Evolutionary conservation across 306 rosid species (phyloP).

Genomic region (Vigna nakashimae): DNA sequence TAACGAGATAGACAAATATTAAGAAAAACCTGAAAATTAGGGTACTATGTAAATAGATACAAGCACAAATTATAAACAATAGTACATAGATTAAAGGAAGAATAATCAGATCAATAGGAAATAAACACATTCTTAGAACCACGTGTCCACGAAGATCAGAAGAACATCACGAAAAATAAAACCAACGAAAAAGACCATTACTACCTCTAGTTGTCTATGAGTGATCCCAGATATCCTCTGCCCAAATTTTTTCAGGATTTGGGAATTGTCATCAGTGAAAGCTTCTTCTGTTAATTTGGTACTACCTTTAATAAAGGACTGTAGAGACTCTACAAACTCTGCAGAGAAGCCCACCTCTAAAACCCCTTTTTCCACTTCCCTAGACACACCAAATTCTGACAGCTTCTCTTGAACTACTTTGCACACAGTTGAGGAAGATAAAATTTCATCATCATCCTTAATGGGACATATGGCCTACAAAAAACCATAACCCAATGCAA

Average conservation of each 20-base stretch:
- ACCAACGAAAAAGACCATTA: slow-evolving; percentile 23
- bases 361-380: neutral
- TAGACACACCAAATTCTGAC: slow-evolving; percentile 52
- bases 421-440: slow-evolving; percentile 67
- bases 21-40: slow-evolving; percentile 70
- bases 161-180: neutral
- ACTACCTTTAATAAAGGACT: slow-evolving; percentile 59
- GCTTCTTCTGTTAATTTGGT: slow-evolving; percentile 46
- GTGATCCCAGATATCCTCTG: slow-evolving; percentile 71
- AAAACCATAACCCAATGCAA: neutral
- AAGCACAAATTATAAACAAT: neutral
- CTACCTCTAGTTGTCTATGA: slow-evolving; percentile 82
- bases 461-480: slow-evolving; percentile 78
- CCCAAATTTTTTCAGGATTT: slow-evolving; percentile 55
- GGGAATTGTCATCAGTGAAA: slow-evolving; percentile 44
- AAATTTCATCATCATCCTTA: slow-evolving; percentile 53
- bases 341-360: slow-evolving; percentile 37
- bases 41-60: slow-evolving; percentile 18
- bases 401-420: slow-evolving; percentile 68
- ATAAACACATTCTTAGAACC: neutral
- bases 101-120: slow-evolving; percentile 25
- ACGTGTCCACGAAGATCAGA: neutral
- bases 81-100: slow-evolving; percentile 8
- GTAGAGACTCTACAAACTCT: slow-evolving; percentile 54
- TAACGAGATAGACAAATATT: slow-evolving; percentile 88